Evolutionary conservation across 2,329 filamentous ascomycete species (phyloP), one percentile per base, ranked within the genome.

Genomic region (Scolecobasidium constrictum): DNA sequence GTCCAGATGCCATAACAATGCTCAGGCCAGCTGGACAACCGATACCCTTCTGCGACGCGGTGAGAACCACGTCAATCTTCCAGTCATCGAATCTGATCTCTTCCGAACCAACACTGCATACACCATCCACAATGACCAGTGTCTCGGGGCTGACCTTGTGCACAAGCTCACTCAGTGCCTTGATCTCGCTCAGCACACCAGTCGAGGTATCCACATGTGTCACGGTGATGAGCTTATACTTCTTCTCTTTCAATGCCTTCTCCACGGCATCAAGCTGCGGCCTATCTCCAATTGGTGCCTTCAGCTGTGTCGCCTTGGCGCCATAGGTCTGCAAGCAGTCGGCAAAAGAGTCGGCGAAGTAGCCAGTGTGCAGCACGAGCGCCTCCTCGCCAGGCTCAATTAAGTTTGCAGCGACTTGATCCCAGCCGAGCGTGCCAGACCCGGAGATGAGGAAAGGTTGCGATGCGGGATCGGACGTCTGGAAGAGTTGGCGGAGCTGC

Each of bases 161-260:
- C 40, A 96, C 84, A 39, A 93, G 69, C 57, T 88, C 83, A 23
- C 86, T 78, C 45, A 98, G 69, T 45, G 78, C 71, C 71, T 93
- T 82, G 55, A 96, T 77, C 62, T 96, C 88, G 57, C 84, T 94
- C 39, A 98, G 70, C 19, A 98, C 92, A 52, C 92, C 92, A 28
- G 92, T 98, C 3, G 88, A 95, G 18, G 92, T 98, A 60, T 98
- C 92, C 48, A 95, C 90, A 62, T 98, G 92, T 9, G 92, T 98
- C 50, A 96, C 83, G 34, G 90, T 96, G 56, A 98, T 66, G 48
- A 90, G 63, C 75, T 96, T 96, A 74, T 94, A 96, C 57, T 84
- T 78, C 72, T 92, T 94, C 70, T 86, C 78, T 62, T 81, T 82
- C 50, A 98, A 71, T 3, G 88, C 87, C 64, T 82, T 77, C 68